Evolutionary conservation across 2,329 filamentous ascomycete genomes (phyloP), one percentile per base, ranked within the genome.

Genomic region (Cladosporium cucumerinum): DNA sequence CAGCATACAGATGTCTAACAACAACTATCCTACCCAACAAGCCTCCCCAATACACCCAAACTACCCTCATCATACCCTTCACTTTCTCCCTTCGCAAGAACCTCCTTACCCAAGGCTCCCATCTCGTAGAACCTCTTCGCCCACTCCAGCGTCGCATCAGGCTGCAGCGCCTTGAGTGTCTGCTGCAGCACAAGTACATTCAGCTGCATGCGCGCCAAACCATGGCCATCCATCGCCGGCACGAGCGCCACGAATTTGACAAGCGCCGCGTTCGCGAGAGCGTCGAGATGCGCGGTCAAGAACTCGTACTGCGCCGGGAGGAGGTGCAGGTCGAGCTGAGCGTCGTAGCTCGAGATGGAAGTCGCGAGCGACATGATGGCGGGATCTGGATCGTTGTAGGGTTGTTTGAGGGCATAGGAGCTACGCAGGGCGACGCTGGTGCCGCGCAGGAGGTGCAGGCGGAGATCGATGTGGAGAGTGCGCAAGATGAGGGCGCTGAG

Each of bases 141-240:
- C 39, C 86, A 81, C 4, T 82, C 82, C 30, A 94, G 81, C 64
- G 85, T 83, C 3, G 91, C 88, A 10, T 85, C 85, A 1, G 86
- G 82, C 77, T 95, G 92, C 61, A 99, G 89, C 70, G 96, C 39
- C 81, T 97, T 97, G 63, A 99, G 86, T 72, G 97, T 97, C 76
- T 99, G 95, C 78, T 98, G 94, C 60, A 99, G 82, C 48, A 99
- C 95, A 26, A 97, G 84, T 57, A 97, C 92, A 76, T 99, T 97
- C 72, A 98, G 86, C 76, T 93, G 89, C 86, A 99, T 93, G 43
- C 93, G 86, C n/a, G 88, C 87, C 66, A 89, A 91, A 49, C 95
- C 95, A 71, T 90, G 86, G 43, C 80, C 81, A 76, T 99, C 97
- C 88, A 99, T 94, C 8, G 89, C 88, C 58, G 88, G 87, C 52